Base-by-base conservation (phyloP, 2,329 filamentous ascomycete species). In the Ophiobolus disseminans region DNA sequence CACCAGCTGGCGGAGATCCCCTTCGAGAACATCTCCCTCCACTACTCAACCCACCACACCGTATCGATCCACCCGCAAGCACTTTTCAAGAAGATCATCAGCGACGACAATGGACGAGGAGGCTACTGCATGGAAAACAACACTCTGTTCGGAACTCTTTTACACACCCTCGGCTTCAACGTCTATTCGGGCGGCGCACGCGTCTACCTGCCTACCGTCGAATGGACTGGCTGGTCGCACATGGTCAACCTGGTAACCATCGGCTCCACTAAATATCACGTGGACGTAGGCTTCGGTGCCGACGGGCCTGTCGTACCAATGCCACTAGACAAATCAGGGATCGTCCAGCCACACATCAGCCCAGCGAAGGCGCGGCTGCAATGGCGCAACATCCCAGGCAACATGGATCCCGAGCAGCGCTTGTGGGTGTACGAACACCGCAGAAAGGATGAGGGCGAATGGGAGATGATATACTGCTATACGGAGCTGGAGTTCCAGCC, bases 41-140 rank as follows among this genome's bases (percentile, higher is more conserved):
- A 86, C 60, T 75, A 75, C 40, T 73, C 72, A 10, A 50, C 53
- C 17, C 67, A 73, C 40, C 69, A 62, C 25, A 59, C 62, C 3
- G 75, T 85, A 20, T 77, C 76, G 2, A 67, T 84, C 30, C 74
- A 84, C 40, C 74, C 78, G 1, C 66, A 79, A 17, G 67, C 70
- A 3, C 63, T 86, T 5, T 85, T 77, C 62, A 70, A 76, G 32
- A 85, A 85, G 61, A 74, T 85, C 37, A 74, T 86, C 25, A 77
- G 80, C 1, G 73, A 73, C 36, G 67, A 77, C 30, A 71, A 70
- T 37, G 74, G 75, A 4, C 66, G 81, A 23, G 82, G 83, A 20
- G 83, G 83, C 1, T 84, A 85, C 51, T 86, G 83, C 62, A 84
- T 86, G 81, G 82, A 86, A 65, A 82, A 79, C 54, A 84, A 83